A percentile compares a stretch with the other conserved stretches of the same genome.
Conservation (phyloP, 345 rosid species). For the Melastoma malabathricum region DNA sequence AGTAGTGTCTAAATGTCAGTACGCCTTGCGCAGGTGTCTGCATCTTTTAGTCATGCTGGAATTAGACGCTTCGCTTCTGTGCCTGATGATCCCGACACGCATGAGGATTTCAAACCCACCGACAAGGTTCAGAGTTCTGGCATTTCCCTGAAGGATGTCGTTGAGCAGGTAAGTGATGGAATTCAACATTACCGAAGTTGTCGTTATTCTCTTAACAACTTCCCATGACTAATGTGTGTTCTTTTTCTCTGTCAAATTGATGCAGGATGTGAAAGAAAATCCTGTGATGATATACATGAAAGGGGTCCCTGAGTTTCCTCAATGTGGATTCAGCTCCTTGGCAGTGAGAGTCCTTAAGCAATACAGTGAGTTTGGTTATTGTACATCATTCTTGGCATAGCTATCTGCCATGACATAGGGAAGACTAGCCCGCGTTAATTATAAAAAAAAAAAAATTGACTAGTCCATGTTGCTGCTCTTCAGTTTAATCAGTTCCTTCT, state of each 20-base stretch:
- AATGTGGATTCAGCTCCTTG: slow-evolving; percentile 87
- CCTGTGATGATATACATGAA: slow-evolving; percentile 95
- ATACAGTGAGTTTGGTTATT: slow-evolving; percentile 39
- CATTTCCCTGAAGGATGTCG: slow-evolving; percentile 44
- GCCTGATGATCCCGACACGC: slow-evolving; percentile 69
- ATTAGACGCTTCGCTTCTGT: slow-evolving; percentile 31
- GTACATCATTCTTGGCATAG: neutral
- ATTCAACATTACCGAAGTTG: neutral
- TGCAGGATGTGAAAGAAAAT: slow-evolving; percentile 81
- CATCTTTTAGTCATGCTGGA: slow-evolving; percentile 24
- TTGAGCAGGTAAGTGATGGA: slow-evolving; percentile 43
- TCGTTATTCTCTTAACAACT: neutral
- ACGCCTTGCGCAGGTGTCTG: slow-evolving; percentile 23
- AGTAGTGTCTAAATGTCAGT: too few species aligned
- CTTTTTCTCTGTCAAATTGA: neutral
- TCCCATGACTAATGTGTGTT: neutral
- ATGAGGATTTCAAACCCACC: slow-evolving; percentile 68
- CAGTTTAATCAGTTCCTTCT: neutral
- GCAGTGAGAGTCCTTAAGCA: slow-evolving; percentile 79
- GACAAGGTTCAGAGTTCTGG: slow-evolving; percentile 40
- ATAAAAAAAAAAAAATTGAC: neutral
- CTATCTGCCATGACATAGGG: neutral
- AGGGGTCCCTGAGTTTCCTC: slow-evolving; percentile 87
- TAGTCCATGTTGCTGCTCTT: neutral
- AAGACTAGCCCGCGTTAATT: neutral